Percentiles rank a stretch among this genome's conserved stretches.
These are phyloP conservation scores for Priceomyces haplophilus DNA, from an alignment of 805 yeast genomes.

Conservation along the genomic window DNA sequence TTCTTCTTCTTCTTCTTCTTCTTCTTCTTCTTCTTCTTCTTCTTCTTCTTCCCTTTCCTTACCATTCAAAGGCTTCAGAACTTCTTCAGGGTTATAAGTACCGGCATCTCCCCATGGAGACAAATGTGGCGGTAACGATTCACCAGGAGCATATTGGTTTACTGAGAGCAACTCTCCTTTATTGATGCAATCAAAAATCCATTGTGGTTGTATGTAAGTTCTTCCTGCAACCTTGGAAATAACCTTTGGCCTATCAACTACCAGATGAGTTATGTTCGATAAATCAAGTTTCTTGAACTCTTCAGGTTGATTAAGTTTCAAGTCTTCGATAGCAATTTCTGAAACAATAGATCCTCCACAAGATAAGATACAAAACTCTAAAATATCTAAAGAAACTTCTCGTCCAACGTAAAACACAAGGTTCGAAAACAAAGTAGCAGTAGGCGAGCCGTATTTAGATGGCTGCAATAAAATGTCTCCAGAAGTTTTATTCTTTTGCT, in stretches of 20 bases:
- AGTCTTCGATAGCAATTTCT: conserved; percentile 83
- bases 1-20: conserved; percentile 44
- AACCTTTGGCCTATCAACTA: conserved; percentile 87
- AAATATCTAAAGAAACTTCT: conserved; percentile 89
- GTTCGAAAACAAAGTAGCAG: conserved; percentile 64
- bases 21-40: conserved; percentile 54
- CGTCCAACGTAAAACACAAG: conserved; percentile 88
- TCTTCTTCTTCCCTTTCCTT: conserved; percentile 39
- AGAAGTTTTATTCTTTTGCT: conserved; percentile 55
- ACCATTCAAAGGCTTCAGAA: conserved; percentile 38
- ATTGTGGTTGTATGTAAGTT: conserved; percentile 95
- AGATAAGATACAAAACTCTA: conserved; percentile 82
- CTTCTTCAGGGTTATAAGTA: conserved; percentile 78
- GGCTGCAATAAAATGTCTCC: conserved; percentile 78
- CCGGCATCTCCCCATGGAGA: conserved; percentile 99
- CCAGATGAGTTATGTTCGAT: conserved; percentile 81
- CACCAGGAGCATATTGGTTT: conserved; percentile 87
- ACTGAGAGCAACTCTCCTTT: conserved; percentile 73
- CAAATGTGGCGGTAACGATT: conserved; percentile 90
- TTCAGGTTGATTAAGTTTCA: conserved; percentile 46
- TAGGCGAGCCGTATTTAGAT: conserved; percentile 47
- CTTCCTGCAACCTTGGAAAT: conserved; percentile 79
- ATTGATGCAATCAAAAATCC: conserved; percentile 92
- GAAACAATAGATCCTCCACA: conserved; percentile 84
- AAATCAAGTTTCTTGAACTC: conserved; percentile 53